These are phyloP conservation scores for Inonotus obliquus DNA, from an alignment of 1,284 basidiomycete genomes.

Conservation along the genomic window DNA sequence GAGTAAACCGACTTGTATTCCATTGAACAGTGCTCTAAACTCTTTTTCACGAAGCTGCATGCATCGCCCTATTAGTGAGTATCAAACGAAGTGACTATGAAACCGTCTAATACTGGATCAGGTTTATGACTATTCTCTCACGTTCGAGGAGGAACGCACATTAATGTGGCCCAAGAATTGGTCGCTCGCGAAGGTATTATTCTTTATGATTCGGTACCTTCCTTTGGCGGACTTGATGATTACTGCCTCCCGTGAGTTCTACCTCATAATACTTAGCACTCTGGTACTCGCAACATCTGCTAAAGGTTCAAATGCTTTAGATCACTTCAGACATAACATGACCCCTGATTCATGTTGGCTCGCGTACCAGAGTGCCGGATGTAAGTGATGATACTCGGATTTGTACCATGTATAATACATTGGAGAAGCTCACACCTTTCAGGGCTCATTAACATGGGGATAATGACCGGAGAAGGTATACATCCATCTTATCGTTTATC, in stretches of 20 bases:
- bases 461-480: constrained; percentile 1
- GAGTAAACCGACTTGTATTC: not conserved
- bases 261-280: not conserved
- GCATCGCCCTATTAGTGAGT: not conserved
- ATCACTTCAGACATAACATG: not conserved
- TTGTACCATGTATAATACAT: not conserved
- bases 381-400: not conserved
- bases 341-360: not conserved
- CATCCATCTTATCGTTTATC: not conserved
- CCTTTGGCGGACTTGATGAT: constrained; percentile 8
- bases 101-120: not conserved
- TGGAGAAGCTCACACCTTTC: not conserved
- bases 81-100: not conserved
- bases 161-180: constrained; percentile 2
- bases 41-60: not conserved
- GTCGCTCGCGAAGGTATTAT: not conserved
- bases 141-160: not conserved
- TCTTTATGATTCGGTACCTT: constrained; percentile 8
- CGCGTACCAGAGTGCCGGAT: constrained; percentile 9
- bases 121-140: constrained; percentile 7
- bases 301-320: not conserved
- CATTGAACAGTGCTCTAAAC: not conserved
- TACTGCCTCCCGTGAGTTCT: constrained; percentile 1
- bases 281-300: not conserved
- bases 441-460: constrained; percentile 8